Conservation (phyloP, 2,329 filamentous ascomycete species). For the Xylaria sp. region DNA sequence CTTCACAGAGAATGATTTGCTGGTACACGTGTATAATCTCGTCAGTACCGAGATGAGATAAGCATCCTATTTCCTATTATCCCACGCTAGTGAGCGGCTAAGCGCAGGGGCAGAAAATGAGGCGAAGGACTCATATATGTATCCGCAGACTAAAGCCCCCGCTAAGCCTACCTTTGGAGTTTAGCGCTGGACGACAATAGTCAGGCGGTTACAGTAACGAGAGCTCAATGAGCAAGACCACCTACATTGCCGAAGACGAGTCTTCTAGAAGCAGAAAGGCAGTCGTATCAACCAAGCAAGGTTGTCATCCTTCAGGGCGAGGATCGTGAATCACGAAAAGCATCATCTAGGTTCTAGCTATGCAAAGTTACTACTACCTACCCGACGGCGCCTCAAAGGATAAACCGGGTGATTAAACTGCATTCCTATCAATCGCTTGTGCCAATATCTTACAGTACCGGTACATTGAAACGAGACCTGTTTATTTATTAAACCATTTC, state of each 20-base stretch:
- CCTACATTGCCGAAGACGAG: not conserved
- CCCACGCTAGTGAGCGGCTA: slow-evolving; percentile 2
- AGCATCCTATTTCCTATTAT: slow-evolving; percentile 23
- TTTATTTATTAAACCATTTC: not conserved
- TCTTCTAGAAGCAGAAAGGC: not conserved
- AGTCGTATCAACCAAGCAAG: too few relatives aligned
- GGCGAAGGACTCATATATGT: slow-evolving; percentile 1
- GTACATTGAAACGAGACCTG: not conserved
- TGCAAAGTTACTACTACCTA: too few relatives aligned
- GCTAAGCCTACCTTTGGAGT: too few relatives aligned
- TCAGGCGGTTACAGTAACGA: too few relatives aligned
- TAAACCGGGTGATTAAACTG: not conserved
- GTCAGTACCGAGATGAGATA: slow-evolving; percentile 27
- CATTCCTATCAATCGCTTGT: not conserved
- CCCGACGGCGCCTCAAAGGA: not conserved
- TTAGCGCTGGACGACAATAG: too few relatives aligned
- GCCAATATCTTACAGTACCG: not conserved
- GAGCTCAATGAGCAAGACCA: not conserved
- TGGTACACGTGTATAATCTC: slow-evolving; percentile 7
- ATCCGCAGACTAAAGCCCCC: not conserved
- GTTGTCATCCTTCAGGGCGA: too few relatives aligned
- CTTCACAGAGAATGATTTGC: too few relatives aligned
- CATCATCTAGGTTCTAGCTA: too few relatives aligned
- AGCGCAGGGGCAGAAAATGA: slow-evolving; percentile 2
- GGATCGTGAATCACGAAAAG: not conserved